Evolutionary conservation across 2,329 filamentous ascomycete genomes (phyloP), one percentile per base, ranked within the genome.

Genomic region (Magnaporthiopsis rhizophila): DNA sequence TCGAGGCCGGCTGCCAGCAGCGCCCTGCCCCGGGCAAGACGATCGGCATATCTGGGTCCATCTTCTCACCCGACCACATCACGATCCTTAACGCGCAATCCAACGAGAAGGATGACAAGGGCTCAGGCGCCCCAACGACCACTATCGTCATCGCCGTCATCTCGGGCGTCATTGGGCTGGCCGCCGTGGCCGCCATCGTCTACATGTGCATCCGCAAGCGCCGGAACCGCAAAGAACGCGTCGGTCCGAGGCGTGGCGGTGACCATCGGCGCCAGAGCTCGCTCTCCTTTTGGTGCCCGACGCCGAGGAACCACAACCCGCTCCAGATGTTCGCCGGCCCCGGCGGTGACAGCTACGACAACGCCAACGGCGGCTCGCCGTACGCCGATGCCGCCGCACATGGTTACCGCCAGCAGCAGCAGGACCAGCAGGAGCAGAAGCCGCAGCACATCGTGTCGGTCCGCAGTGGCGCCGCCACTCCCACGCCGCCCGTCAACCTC

Each of bases 271-370:
- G 75, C n/a, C 70, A 71, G 18, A 83, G 82, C 0, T 77, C 79
- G 5, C 75, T 84, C 34, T 82, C 80, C 1, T 84, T 84, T 72
- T 77, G 78, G 38, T 84, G 82, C 72, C 79, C 81, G 65, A 78
- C 80, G 0, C 77, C 77, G 63, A 70, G 80, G 30, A 75, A 75
- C 11, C 64, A 59, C 62, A 71, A 74, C 21, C 77, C 76, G 0
- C 76, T 78, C 0, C 69, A 71, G 53, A 77, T 77, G 69, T 76
- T 76, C 30, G 36, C 36, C 36, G 36, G 36, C 36, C 36, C 36
- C 36, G 13, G 36, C 36, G 36, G 36, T 6, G 36, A 38, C 36
- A 6, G 36, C 36, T 38, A 38, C 13, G 36, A 0, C 13, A 5
- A 38, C 36, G 4, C 15, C 36, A 11, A 36, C 11, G 9, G 9